Conservation (phyloP, 805 yeast species). For the Ogataea angusta region DNA sequence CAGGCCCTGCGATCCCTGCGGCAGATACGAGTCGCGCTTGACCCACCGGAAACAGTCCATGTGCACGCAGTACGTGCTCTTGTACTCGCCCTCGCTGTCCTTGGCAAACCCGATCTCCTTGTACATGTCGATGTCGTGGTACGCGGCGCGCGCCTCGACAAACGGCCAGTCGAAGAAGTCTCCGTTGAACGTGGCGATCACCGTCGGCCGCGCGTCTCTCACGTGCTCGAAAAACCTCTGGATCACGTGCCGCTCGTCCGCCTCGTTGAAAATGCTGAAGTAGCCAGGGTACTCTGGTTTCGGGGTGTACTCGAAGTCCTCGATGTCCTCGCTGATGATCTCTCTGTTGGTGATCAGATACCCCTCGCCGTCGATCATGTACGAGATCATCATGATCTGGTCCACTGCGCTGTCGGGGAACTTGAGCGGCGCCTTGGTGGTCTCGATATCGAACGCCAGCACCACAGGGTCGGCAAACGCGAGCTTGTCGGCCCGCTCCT, state of each 20-base stretch:
- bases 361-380: constrained; percentile 98
- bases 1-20: constrained; percentile 98
- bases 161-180: constrained; percentile 99
- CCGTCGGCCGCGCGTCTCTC: constrained; percentile 85
- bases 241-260: constrained; percentile 73
- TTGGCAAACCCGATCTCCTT: constrained; percentile 92
- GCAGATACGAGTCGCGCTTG: constrained; percentile 92
- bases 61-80: constrained; percentile 87
- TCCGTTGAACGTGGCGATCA: constrained; percentile 97
- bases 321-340: constrained; percentile 90
- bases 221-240: constrained; percentile 85
- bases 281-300: constrained; percentile 91
- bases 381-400: constrained; percentile 97
- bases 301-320: constrained; percentile 96
- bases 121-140: constrained; percentile 83
- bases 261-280: constrained; percentile 87
- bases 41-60: constrained; percentile 99
- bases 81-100: constrained; percentile 88
- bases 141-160: constrained; percentile 81
- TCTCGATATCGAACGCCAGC: constrained; percentile 95
- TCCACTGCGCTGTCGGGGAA: constrained; percentile 91
- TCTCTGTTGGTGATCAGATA: constrained; percentile 90
- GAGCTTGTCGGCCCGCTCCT: constrained; percentile 66
- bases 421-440: constrained; percentile 92
- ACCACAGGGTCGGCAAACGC: constrained; percentile 98